A percentile compares a stretch with the other conserved stretches of the same genome.
phyloP scores from a whole-genome alignment of 768 basidiomycete species.

The Lentinula detonsa region DNA sequence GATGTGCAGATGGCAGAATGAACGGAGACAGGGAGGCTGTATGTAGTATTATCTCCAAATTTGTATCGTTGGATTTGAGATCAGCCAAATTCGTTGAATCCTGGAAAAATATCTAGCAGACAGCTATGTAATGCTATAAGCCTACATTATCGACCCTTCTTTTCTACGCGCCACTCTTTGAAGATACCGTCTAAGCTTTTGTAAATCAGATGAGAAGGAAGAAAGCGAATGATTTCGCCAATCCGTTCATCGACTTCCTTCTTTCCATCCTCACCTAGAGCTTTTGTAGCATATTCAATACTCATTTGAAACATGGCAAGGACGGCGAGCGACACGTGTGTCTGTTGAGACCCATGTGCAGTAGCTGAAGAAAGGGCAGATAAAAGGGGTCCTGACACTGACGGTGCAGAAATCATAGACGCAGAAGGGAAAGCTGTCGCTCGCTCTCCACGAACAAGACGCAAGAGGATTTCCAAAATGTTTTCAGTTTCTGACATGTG shows the following conservation, averaged over 20 bases:
- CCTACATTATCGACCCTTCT: constrained; percentile 53
- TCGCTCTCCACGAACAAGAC: constrained; percentile 87
- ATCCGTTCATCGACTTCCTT: constrained; percentile 68
- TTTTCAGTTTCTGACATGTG: constrained; percentile 86
- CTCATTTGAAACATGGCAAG: constrained; percentile 86
- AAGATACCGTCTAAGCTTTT: constrained; percentile 93
- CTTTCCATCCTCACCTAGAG: constrained; percentile 60
- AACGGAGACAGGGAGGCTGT: background rate
- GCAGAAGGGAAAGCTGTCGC: constrained; percentile 63
- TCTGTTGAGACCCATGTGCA: constrained; percentile 83
- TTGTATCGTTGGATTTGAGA: background rate
- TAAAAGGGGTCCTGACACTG: constrained; percentile 62
- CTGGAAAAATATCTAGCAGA: too few relatives aligned
- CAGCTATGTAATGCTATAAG: too few relatives aligned
- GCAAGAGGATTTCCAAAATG: constrained; percentile 86
- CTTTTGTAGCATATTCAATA: constrained; percentile 74
- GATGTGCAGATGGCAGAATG: constrained; percentile 82
- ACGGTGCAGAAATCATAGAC: constrained; percentile 55
- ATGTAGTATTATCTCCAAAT: background rate
- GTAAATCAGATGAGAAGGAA: constrained; percentile 84
- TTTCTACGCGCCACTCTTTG: constrained; percentile 85
- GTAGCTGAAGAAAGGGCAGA: constrained; percentile 69
- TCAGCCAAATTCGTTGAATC: too few relatives aligned
- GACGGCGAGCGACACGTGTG: constrained; percentile 89
- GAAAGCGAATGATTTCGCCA: constrained; percentile 83